Evolutionary conservation across 306 rosid genomes (phyloP), one percentile per base, ranked within the genome.

Genomic region (Dicorynia guianensis): DNA sequence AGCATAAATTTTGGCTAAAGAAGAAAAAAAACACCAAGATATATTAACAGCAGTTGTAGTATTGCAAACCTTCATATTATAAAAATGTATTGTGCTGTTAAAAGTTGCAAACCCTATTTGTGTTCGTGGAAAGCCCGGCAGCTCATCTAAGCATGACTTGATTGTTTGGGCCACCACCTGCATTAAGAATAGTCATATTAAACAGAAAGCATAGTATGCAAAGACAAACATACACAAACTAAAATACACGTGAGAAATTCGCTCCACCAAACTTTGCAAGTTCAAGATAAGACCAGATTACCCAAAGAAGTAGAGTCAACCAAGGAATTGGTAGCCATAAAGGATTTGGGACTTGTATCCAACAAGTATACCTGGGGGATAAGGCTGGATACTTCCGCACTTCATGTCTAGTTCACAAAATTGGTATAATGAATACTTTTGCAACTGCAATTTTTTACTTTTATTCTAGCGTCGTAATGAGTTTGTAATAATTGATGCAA

Each of bases 71-170:
- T 96, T 96, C 98, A 96, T 81, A 63, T 96, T 96, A 82, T 92
- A 96, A 81, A 96, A 96, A 86, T 96, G 99, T 75, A 96, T 82
- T 15, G 99, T 83, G 86, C 99, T 90, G 88, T 96, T 98, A 82
- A 87, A 96, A 81, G 99, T 96, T 74, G 98, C 98, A 84, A 92
- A 96, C 65, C 99, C 99, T 78, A 96, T 92, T 84, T 96, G 99
- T 19, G 99, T 96, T 84, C 98, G 84, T 49, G 99, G 96, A 87
- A 75, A 93, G 84, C 99, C 98, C 63, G 97, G 94, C 72, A 96
- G 87, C 81, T 93, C 93, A 75, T 96, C 99, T 86, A 96, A 88
- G 78, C 98, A 90, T 68, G 98, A 90, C 69, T 87, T 85, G 74
- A 96, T 96, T 49, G 98, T 92, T 84, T 92, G 86, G 69, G 98